Percentiles rank a stretch among this genome's conserved stretches.
These are phyloP conservation scores for Dothidotthia symphoricarpi DNA, from an alignment of 2,329 filamentous ascomycete species.

Conservation along the genomic window DNA sequence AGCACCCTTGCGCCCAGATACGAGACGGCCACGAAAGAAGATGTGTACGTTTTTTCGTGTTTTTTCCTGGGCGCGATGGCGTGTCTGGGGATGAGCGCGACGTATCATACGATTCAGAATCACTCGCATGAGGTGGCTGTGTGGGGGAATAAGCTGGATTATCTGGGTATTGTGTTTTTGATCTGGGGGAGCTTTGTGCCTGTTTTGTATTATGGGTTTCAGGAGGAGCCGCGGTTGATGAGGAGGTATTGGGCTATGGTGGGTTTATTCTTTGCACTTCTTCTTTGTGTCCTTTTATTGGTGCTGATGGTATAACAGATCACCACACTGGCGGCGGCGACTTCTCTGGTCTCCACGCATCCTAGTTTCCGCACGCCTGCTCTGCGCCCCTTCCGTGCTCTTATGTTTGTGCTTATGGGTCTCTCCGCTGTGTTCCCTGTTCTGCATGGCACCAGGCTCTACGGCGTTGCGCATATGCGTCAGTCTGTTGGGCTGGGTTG, in stretches of 20 bases:
- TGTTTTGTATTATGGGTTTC: slow-evolving; percentile 63
- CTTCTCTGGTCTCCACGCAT: slow-evolving; percentile 71
- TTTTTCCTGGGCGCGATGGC: slow-evolving; percentile 44
- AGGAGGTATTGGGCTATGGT: slow-evolving; percentile 74
- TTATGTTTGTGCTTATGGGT: slow-evolving; percentile 88
- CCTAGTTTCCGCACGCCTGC: slow-evolving; percentile 79
- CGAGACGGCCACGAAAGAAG: slow-evolving; percentile 35
- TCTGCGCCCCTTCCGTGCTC: slow-evolving; percentile 80
- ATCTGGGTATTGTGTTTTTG: slow-evolving; percentile 86
- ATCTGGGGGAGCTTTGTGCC: slow-evolving; percentile 92
- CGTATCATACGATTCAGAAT: slow-evolving; percentile 81
- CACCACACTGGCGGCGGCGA: slow-evolving; percentile 71
- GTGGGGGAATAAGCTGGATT: slow-evolving; percentile 91
- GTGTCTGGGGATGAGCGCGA: slow-evolving; percentile 56
- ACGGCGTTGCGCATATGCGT: slow-evolving; percentile 65
- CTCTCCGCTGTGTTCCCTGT: slow-evolving; percentile 81
- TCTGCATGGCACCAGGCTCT: slow-evolving; percentile 68
- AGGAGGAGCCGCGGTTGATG: slow-evolving; percentile 64
- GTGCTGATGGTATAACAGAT: slow-evolving; percentile 57
- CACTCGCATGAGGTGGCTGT: slow-evolving; percentile 75
- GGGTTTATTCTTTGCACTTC: not conserved
- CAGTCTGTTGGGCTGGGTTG: slow-evolving; percentile 76
- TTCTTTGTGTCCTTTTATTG: not conserved
- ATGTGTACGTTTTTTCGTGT: slow-evolving; percentile 39
- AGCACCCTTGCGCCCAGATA: slow-evolving; percentile 30